Evolutionary conservation across 352 stramenopile species (phyloP), one percentile per base, ranked within the genome.

Genomic region (Phytophthora quininea): DNA sequence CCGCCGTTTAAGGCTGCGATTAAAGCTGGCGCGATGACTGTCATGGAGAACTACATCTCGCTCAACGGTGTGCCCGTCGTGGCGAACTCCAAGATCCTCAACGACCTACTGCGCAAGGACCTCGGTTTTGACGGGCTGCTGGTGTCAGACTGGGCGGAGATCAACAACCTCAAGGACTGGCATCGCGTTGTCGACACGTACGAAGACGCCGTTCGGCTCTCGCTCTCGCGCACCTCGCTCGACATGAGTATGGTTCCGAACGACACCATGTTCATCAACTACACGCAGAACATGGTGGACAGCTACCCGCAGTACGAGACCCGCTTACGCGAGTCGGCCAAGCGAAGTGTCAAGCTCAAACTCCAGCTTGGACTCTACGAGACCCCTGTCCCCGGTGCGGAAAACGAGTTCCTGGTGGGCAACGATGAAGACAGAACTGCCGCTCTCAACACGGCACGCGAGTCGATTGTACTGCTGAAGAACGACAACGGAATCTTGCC

Each of bases 21-120:
- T 5, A 73, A 90, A 4, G 84, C 93, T 15, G 84, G 82, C 6
- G 86, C 80, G 2, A 68, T 95, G 57, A 91, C 92, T 1, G 83
- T 93, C 0, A 98, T 98, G 95, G 92, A 97, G 69, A 95, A 74
- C 57, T 98, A 98, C 80, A 93, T 90, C 38, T 93, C 96, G 53
- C 64, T 97, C 51, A 97, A 97, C 60, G 91, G 90, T n/a, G 81
- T 97, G 4, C 94, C 94, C 0, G 85, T 97, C 29, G 82, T 96
- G 3, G 75, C 78, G 1, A 98, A 88, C 45, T 62, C 75, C 12
- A 77, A 88, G n/a, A 83, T 92, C 49, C 64, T 97, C 3, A 67
- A 82, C 15, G 75, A 89, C 24, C 60, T 98, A 47, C 66, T 98
- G n/a, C 79, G 93, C 24, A 64, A 79, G 7, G 72, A 96, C 58